These are phyloP conservation scores for Leonotis leonurus DNA, from an alignment of 257 asterid genomes.

Conservation along the genomic window DNA sequence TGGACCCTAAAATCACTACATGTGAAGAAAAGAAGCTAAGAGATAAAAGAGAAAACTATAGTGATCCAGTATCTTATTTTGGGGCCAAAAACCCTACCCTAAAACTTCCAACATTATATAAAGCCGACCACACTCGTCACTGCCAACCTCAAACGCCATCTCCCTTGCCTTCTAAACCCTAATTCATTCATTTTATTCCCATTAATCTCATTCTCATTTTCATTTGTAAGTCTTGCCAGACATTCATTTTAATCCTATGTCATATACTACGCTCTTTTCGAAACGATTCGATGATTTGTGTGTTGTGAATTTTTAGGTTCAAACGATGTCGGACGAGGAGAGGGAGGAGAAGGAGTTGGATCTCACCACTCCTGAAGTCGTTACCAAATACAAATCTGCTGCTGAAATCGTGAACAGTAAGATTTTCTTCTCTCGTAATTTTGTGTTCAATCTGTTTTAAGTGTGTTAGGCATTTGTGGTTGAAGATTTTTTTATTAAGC, in stretches of 20 bases:
- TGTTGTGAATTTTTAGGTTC: constrained; percentile 21
- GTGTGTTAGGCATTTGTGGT: background rate
- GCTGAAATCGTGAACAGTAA: constrained; percentile 82
- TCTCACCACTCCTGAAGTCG: constrained; percentile 82
- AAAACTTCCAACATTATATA: constrained; percentile 21
- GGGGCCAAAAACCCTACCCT: constrained; percentile 32
- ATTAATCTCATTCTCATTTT: background rate
- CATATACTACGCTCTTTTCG: background rate
- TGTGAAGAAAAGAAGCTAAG: background rate
- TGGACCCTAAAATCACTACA: too few relatives aligned
- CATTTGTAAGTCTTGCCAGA: constrained; percentile 11
- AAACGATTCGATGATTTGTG: background rate
- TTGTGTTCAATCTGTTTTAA: background rate
- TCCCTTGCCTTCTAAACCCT: constrained; percentile 32
- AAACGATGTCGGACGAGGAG: constrained; percentile 77
- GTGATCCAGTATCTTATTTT: background rate
- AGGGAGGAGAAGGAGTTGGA: constrained; percentile 87
- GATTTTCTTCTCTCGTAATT: background rate
- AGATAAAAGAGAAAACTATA: background rate
- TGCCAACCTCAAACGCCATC: constrained; percentile 29
- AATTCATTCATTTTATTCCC: background rate
- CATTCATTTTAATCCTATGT: background rate
- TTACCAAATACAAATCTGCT: constrained; percentile 77
- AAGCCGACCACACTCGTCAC: constrained; percentile 10
- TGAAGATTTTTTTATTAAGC: background rate